Base-by-base conservation (phyloP, 306 rosid genomes). In the Fragaria iinumae region DNA sequence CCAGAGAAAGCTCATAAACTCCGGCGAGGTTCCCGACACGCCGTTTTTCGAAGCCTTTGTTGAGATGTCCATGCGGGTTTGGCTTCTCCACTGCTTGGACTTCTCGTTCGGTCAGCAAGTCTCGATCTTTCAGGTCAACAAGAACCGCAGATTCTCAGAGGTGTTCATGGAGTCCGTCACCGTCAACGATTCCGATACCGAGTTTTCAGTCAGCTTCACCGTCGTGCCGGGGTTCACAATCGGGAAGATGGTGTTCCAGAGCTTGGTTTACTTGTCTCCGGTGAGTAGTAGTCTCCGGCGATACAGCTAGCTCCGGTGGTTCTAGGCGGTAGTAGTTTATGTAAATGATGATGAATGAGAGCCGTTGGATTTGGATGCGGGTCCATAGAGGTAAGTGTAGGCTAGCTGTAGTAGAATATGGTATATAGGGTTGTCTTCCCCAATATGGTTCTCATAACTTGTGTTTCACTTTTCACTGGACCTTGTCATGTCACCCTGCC, bases 221-320 rank as follows among this genome's bases (percentile, higher is more conserved):
- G 97, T 95, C 18, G 93, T 95, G 13, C 97, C 99, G 1, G 99
- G 99, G 36, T 90, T 95, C 75, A 89, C 75, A 76, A 84, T 95
- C 8, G 97, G 92, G 10, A 83, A 84, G 56, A 82, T 83, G 23
- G 91, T 90, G 74, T 77, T 90, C 7, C 99, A 92, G 83, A 86
- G 99, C 83, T 93, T 84, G 76, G 99, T 90, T 78, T 92, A 95
- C 73, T 48, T 89, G 83, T 78, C 87, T 72, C 86, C 62, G 62
- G 62, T 72, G 48, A 25, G 17, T 44, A 25, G 17, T 32, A 5
- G 12, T 27, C 73, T 60, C 70, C 85, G 79, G 71, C 70, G 13
- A 38, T 59, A 17, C 25, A 34, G 2, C 48, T 17, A 0, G 27
- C 60, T 55, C 74, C 57, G 74, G 27, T 45, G 73, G 39, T 1